Evolutionary conservation across 2,329 filamentous ascomycete species (phyloP), one percentile per base, ranked within the genome.

Genomic region (Colletotrichum filicis): DNA sequence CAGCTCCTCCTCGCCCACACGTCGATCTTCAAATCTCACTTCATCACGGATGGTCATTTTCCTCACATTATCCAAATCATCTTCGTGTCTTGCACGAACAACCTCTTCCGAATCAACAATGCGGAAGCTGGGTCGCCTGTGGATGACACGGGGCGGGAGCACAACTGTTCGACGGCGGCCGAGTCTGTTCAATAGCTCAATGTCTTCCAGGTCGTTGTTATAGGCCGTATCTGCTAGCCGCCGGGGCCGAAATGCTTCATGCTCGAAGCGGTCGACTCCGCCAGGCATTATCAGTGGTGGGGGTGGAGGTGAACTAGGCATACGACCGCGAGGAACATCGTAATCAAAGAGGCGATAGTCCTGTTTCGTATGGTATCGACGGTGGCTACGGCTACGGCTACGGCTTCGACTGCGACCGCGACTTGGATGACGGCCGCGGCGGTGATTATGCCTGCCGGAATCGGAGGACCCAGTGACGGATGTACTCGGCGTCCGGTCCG

Each of bases 401-500:
- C 74, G 74, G 9, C 22, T 61, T 22, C 52, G 64, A 46, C 52
- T 70, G 26, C 70, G 66, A 49, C 61, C 30, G n/a, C 53, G 69
- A n/a, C 52, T n/a, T 12, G 22, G 42, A 49, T 28, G n/a, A 28
- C 52, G 69, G 26, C 32, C 35, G 35, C 37, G 72, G 22, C 24
- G 57, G 30, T 26, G 63, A 26, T 60, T 57, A 16, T 56, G 74
- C 53, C 73, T 64, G n/a, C 60, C 46, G 14, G 68, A 68, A 4
- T 56, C 74, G 3, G 73, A 74, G 49, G 65, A 64, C 9, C 73
- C 76, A 14, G 70, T 66, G 12, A 74, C 35, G 5, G 78, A 78
- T 2, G 78, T 77, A 12, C 62, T 58, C 6, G 75, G 74, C 1
- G 78, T 79, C n/a, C 58, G 26, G 5, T 59, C 70, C 1, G 66